Evolutionary conservation across 345 rosid genomes (phyloP).

Genomic region (Sisymbrium irio): DNA sequence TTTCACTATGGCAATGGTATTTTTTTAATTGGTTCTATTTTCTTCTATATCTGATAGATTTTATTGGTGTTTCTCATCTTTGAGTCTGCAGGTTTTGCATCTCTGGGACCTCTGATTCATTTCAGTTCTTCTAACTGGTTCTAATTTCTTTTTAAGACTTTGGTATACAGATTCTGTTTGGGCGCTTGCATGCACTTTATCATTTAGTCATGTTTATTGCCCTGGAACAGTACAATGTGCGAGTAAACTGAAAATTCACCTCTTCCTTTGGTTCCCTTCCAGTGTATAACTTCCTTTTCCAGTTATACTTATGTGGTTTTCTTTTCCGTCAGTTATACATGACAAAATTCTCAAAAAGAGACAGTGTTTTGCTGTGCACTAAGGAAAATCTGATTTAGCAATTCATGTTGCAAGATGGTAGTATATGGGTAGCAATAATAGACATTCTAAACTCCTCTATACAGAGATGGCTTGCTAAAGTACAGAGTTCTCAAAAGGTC

Average conservation of each 20-base stretch:
- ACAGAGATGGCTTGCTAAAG: slow-evolving; percentile 92
- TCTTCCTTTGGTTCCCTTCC: slow-evolving; percentile 4
- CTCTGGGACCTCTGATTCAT: slow-evolving; percentile 91
- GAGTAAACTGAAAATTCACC: slow-evolving; percentile 35
- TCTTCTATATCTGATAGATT: slow-evolving; percentile 13
- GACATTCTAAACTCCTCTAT: slow-evolving; percentile 91
- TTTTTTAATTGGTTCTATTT: too few relatives aligned
- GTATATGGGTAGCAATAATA: slow-evolving; percentile 91
- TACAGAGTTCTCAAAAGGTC: slow-evolving; percentile 70
- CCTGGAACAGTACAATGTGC: slow-evolving; percentile 98
- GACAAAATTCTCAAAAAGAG: slow-evolving; percentile 92
- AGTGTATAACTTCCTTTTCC: not conserved
- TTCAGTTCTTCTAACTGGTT: slow-evolving; percentile 22
- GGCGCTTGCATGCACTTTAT: slow-evolving; percentile 95
- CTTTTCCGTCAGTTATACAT: slow-evolving; percentile 68
- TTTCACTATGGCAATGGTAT: too few relatives aligned
- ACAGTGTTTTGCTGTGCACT: slow-evolving; percentile 87
- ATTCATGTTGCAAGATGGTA: slow-evolving; percentile 84
- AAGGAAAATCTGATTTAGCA: slow-evolving; percentile 88
- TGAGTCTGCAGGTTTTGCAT: slow-evolving; percentile 79
- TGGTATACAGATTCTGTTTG: slow-evolving; percentile 99
- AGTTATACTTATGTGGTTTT: slow-evolving; percentile 1
- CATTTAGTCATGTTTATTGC: slow-evolving; percentile 96
- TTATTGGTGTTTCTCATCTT: slow-evolving; percentile 9
- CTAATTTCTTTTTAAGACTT: slow-evolving; percentile 44